Evolutionary conservation across 164 flowering plant genomes (phyloP).

Genomic region (Saururus chinensis): DNA sequence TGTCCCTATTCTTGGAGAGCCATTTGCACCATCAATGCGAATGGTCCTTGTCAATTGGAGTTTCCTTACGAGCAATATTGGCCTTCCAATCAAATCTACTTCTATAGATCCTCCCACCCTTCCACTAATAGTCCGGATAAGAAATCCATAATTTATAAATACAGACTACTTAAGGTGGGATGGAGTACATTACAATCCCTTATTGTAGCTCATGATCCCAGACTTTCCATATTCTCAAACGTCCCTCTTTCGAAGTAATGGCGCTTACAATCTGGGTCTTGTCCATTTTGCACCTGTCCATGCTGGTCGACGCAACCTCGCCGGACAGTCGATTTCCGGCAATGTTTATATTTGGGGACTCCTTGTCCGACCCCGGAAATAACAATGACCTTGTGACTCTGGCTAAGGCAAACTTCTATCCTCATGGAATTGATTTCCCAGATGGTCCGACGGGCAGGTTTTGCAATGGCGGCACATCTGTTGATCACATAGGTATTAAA

Average conservation of each 20-base stretch:
- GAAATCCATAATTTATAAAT: too few relatives aligned
- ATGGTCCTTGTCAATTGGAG: too few relatives aligned
- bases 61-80: too few relatives aligned
- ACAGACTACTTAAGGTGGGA: too few relatives aligned
- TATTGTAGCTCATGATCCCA: too few relatives aligned
- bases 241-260: not conserved
- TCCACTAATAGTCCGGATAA: too few relatives aligned
- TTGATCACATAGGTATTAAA: constrained; percentile 9
- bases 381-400: constrained; percentile 50
- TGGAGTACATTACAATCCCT: too few relatives aligned
- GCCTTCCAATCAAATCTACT: too few relatives aligned
- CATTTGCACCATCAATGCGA: too few relatives aligned
- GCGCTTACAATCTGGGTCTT: not conserved
- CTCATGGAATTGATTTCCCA: constrained; percentile 67
- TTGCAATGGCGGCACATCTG: constrained; percentile 44
- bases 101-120: too few relatives aligned
- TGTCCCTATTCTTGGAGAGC: too few relatives aligned
- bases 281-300: not conserved
- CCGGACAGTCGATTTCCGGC: constrained; percentile 27
- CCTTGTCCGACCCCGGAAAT: constrained; percentile 66
- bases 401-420: constrained; percentile 53
- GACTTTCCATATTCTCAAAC: too few relatives aligned
- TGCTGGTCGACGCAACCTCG: not conserved
- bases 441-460: constrained; percentile 68
- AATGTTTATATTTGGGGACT: constrained; percentile 68